Evolutionary conservation across 2,329 filamentous ascomycete species (phyloP).

Genomic region (Lecanoromycetidae sp.): DNA sequence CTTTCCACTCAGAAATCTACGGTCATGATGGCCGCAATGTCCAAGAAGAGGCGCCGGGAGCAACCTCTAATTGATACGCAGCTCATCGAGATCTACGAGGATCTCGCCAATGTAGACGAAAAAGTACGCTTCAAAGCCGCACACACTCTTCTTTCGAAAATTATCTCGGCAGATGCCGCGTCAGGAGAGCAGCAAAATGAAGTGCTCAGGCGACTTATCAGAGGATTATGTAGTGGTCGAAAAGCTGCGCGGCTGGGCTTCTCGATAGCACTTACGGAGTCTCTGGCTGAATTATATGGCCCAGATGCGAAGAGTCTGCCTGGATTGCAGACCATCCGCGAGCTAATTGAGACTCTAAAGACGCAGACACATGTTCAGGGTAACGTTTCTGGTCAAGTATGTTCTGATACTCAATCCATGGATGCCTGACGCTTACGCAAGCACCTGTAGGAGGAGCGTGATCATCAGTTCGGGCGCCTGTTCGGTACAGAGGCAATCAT

Average conservation of each 20-base stretch:
- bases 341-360: conserved; percentile 40
- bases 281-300: conserved; percentile 50
- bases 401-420: no score
- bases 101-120: conserved; percentile 36
- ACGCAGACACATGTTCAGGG: conserved; percentile 40
- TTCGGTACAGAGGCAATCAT: conserved; percentile 83
- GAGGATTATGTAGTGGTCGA: conserved; percentile 76
- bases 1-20: no score
- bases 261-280: conserved; percentile 74
- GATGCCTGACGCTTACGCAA: conserved; percentile 29
- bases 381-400: conserved; percentile 42
- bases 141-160: conserved; percentile 32
- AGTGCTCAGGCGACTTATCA: conserved; percentile 54
- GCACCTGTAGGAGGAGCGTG: conserved; percentile 63
- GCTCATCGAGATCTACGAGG: conserved; percentile 38
- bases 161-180: conserved; percentile 30
- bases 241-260: conserved; percentile 84
- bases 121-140: conserved; percentile 36
- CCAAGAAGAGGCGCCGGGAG: conserved; percentile 32
- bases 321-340: conserved; percentile 29
- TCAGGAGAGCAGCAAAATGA: conserved; percentile 32
- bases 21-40: conserved; percentile 11
- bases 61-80: conserved; percentile 32
- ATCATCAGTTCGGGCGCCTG: conserved; percentile 71
- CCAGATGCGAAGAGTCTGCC: conserved; percentile 20